These are phyloP conservation scores for Kwoniella shivajii DNA, from an alignment of 1,284 basidiomycete species.

Conservation along the genomic window DNA sequence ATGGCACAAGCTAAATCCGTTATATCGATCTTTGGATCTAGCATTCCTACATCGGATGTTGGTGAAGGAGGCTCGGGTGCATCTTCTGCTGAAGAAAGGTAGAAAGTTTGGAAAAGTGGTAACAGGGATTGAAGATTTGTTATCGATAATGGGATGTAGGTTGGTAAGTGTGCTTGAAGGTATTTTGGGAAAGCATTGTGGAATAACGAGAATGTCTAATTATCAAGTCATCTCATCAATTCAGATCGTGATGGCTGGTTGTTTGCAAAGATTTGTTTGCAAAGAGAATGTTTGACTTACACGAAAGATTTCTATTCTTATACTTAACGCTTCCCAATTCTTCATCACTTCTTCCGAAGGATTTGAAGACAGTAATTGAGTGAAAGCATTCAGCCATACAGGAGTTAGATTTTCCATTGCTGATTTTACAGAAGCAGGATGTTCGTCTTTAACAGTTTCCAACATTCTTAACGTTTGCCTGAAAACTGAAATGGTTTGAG, in stretches of 20 bases:
- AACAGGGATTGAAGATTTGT: conserved; percentile 68
- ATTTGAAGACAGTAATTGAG: conserved; percentile 69
- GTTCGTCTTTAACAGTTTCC: conserved; percentile 91
- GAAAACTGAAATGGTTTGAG: conserved; percentile 84
- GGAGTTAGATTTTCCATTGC: conserved; percentile 79
- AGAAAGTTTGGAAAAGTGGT: conserved; percentile 68
- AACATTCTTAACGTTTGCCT: conserved; percentile 84
- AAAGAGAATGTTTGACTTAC: conserved; percentile 55
- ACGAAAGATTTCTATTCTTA: conserved; percentile 77
- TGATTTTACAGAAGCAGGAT: conserved; percentile 80
- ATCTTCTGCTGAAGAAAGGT: conserved; percentile 60
- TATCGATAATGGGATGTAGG: conserved; percentile 65
- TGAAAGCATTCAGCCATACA: conserved; percentile 84
- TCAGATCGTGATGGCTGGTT: conserved; percentile 5
- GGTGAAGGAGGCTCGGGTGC: conserved; percentile 59
- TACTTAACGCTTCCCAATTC: conserved; percentile 75
- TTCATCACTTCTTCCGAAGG: conserved; percentile 63
- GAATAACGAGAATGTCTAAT: conserved; percentile 71
- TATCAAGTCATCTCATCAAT: conserved; percentile 5
- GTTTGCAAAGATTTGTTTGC: conserved; percentile 19
- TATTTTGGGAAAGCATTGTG: conserved; percentile 74
- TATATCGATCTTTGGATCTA: conserved; percentile 62
- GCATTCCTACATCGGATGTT: conserved; percentile 61
- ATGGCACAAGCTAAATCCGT: conserved; percentile 72
- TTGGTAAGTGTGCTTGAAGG: conserved; percentile 64